These are phyloP conservation scores for Durio zibethinus DNA, from an alignment of 345 rosid species.

Conservation along the genomic window DNA sequence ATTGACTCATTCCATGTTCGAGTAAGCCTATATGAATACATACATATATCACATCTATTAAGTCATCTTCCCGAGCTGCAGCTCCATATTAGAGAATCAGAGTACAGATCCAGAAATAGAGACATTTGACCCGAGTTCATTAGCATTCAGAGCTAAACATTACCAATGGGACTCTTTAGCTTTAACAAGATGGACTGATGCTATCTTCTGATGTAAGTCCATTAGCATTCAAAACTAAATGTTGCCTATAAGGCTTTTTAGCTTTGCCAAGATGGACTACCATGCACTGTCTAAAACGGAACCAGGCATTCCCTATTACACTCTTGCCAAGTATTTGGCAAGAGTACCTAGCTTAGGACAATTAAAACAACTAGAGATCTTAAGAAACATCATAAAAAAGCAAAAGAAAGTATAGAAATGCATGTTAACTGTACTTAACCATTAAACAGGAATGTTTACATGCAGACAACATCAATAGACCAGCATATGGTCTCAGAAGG, in stretches of 20 bases:
- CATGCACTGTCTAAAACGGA: neutral
- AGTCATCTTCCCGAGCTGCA: neutral
- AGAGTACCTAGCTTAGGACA: neutral
- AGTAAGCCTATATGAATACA: neutral
- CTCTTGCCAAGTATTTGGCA: neutral
- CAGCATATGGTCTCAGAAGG: neutral
- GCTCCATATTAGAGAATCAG: too few species aligned
- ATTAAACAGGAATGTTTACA: neutral
- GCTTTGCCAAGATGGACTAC: conserved; percentile 28
- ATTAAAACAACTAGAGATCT: neutral
- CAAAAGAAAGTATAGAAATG: neutral
- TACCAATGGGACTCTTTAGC: neutral
- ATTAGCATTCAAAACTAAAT: conserved; percentile 49
- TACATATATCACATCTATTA: neutral
- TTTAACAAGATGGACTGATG: neutral
- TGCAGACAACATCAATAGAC: neutral
- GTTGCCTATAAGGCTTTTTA: conserved; percentile 24
- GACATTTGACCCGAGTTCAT: too few species aligned
- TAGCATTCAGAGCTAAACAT: neutral
- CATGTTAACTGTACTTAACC: neutral
- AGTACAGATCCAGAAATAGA: too few species aligned
- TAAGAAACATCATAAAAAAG: neutral
- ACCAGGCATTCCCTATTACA: neutral
- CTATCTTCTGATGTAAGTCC: conserved; percentile 25
- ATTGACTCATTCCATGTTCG: neutral